These are phyloP conservation scores for Cryptosporidium ryanae DNA, from an alignment of 169 alveolate species.

Conservation along the genomic window DNA sequence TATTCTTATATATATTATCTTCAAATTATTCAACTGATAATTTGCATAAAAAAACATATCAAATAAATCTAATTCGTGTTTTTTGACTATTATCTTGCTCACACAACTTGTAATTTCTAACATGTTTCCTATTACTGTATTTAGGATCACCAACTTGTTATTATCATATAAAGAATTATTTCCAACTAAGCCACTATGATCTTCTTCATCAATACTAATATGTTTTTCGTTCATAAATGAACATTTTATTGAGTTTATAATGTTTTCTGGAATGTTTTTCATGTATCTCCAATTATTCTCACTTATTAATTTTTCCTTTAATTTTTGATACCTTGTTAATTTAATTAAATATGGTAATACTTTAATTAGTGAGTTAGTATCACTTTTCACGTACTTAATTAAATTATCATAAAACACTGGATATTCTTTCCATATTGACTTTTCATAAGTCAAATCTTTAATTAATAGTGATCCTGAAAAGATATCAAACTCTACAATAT, in stretches of 20 bases:
- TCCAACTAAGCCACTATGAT: not conserved
- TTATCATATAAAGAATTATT: not conserved
- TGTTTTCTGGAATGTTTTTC: not conserved
- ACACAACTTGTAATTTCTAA: conserved; percentile 2
- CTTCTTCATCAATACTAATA: not conserved
- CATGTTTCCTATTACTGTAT: conserved; percentile 22
- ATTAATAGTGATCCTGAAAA: conserved; percentile 46
- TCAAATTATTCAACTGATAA: not conserved
- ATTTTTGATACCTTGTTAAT: conserved; percentile 42
- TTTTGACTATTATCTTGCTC: not conserved
- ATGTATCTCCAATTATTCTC: conserved; percentile 31
- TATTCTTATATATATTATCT: conserved; percentile 12
- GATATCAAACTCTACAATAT: conserved; percentile 33
- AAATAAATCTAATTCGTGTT: not conserved
- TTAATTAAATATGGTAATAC: conserved; percentile 24
- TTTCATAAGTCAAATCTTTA: conserved; percentile 2
- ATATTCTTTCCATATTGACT: conserved; percentile 49
- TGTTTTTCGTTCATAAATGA: not conserved
- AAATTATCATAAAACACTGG: conserved; percentile 44
- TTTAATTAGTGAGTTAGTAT: conserved; percentile 9
- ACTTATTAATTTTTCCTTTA: conserved; percentile 6
- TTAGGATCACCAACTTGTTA: not conserved
- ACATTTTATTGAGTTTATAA: conserved; percentile 15
- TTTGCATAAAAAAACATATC: conserved; percentile 41
- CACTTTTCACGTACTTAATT: conserved; percentile 2